Percentiles rank a stretch among this genome's conserved stretches.
Evolutionary conservation across 148 eudicot genomes (phyloP).

Genomic region (Spergularia bocconei): DNA sequence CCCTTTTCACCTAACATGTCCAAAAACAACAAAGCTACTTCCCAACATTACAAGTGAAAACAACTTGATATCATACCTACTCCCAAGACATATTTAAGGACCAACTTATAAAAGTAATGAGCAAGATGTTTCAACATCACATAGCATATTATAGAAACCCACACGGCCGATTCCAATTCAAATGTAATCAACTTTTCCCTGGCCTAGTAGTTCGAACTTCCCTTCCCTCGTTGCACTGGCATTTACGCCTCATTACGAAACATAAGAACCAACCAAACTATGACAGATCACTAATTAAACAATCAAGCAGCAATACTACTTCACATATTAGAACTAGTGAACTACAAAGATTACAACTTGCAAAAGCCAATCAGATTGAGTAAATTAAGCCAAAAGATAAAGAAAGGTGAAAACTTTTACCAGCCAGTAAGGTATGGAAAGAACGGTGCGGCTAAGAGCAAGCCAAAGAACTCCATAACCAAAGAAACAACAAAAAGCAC

Average conservation of each 20-base stretch:
- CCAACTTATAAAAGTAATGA: background rate
- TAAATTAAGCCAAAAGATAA: background rate
- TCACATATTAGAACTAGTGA: background rate
- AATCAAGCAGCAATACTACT: background rate
- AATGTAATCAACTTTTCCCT: background rate
- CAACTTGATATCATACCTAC: background rate
- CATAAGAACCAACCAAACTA: no score
- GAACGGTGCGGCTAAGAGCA: constrained; percentile 52
- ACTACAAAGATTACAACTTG: background rate
- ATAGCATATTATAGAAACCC: background rate
- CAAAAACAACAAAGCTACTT: background rate
- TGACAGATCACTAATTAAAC: no score
- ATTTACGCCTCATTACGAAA: no score
- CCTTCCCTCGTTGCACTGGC: no score
- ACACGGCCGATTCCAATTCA: background rate
- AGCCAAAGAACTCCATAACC: constrained; percentile 79
- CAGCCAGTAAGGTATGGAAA: constrained; percentile 61
- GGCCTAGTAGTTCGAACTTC: background rate
- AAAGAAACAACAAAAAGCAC: constrained; percentile 49
- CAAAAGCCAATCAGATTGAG: background rate
- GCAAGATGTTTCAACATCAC: background rate
- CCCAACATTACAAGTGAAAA: background rate
- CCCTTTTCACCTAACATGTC: background rate
- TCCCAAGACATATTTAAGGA: background rate
- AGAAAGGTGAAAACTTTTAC: constrained; percentile 24